These are phyloP conservation scores for Speleostelium caveatum DNA, from an alignment of 78 protist species.

Conservation along the genomic window DNA sequence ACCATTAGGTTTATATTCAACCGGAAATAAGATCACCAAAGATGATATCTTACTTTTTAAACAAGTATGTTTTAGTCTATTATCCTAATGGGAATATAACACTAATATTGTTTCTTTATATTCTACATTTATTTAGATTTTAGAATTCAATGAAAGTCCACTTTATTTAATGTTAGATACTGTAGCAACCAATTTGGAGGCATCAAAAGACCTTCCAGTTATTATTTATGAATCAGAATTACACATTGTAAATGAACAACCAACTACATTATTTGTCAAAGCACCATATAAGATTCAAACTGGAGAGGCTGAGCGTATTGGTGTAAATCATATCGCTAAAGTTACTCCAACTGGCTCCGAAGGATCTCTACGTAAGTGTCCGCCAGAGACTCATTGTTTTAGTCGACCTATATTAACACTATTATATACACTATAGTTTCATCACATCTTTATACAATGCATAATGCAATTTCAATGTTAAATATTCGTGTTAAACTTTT, in stretches of 20 bases:
- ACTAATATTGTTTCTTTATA: neutral
- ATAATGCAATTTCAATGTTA: conserved; percentile 86
- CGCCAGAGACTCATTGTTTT: neutral
- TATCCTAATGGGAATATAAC: neutral
- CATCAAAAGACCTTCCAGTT: conserved; percentile 79
- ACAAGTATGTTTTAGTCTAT: conserved; percentile 7
- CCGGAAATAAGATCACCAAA: conserved; percentile 50
- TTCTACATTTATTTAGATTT: conserved; percentile 25
- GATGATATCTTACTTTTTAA: conserved; percentile 78
- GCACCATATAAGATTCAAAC: conserved; percentile 77
- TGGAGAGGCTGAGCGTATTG: conserved; percentile 88
- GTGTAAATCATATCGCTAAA: conserved; percentile 89
- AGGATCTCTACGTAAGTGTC: conserved; percentile 63
- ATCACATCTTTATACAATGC: conserved; percentile 65
- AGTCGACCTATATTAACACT: neutral
- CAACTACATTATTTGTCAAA: conserved; percentile 65
- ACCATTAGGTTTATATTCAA: conserved; percentile 88
- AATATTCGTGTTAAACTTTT: conserved; percentile 67
- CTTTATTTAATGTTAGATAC: conserved; percentile 85
- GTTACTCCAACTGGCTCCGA: conserved; percentile 72
- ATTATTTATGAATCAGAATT: conserved; percentile 83
- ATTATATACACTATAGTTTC: conserved; percentile 9
- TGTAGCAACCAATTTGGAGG: neutral
- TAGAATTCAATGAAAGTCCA: conserved; percentile 82
- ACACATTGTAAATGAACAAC: conserved; percentile 69